These are phyloP conservation scores for Naganishia randhawae DNA, from an alignment of 768 basidiomycete species.

Conservation along the genomic window DNA sequence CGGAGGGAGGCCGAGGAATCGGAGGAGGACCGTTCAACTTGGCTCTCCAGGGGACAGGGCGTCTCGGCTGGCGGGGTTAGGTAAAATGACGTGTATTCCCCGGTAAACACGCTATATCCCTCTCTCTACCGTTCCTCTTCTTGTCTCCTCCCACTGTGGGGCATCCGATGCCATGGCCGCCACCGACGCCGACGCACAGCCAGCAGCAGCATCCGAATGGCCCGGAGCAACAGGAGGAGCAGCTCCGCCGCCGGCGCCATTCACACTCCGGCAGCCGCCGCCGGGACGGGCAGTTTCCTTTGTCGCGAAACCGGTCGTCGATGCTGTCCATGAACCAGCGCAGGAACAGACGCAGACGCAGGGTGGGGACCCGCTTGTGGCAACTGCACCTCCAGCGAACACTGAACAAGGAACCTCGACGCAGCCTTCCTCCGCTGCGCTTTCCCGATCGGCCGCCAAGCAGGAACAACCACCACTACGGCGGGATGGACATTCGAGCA, in stretches of 20 bases:
- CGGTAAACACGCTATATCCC: slow-evolving; percentile 2
- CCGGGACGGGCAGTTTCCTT: slow-evolving; percentile 2
- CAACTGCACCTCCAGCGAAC: background rate
- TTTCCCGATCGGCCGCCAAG: too few species aligned
- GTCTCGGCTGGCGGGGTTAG: too few species aligned
- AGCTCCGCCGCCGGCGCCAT: background rate
- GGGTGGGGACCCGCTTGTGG: background rate
- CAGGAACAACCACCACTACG: slow-evolving; percentile 46
- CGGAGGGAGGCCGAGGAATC: too few species aligned
- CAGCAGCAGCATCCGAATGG: background rate
- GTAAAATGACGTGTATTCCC: background rate
- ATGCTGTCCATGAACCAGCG: background rate
- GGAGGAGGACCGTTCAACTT: too few species aligned
- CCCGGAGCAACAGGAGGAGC: background rate
- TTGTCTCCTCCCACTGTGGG: too few species aligned
- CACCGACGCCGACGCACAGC: background rate
- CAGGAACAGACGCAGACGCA: background rate
- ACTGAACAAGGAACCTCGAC: too few species aligned
- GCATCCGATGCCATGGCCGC: background rate
- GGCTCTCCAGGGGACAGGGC: too few species aligned
- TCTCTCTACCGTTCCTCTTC: too few species aligned
- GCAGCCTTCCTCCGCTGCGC: too few species aligned
- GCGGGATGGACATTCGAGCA: slow-evolving; percentile 61
- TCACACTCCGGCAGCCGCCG: slow-evolving; percentile 14
- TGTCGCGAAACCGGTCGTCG: background rate